Base-by-base conservation (phyloP, 164 flowering plant species). In the Chloranthus sessilifolius region DNA sequence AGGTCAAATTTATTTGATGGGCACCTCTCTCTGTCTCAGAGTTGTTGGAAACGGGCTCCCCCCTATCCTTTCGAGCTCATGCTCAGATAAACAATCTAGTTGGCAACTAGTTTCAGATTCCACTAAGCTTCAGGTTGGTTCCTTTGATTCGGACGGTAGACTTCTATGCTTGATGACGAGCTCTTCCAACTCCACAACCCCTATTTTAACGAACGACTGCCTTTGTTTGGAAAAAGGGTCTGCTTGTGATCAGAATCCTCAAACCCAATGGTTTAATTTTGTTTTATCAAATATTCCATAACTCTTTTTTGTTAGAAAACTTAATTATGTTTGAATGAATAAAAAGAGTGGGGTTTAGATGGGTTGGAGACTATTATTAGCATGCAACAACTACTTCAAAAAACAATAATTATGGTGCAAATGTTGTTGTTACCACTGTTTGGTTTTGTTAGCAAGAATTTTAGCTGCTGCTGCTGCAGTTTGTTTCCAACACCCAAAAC, bases 181-280 rank as follows among this genome's bases (percentile, higher is more conserved):
- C 33, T 19, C 43, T 52, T 35, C 55, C 23, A 56, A 56, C 23
- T 55, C 63, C 45, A n/a, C n/a, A n/a, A 16, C 63, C 9, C 25
- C 52, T 10, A 31, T 78, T 36, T 40, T 73, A 20, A 71, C 74
- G 0, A 68, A 30, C 43, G 59, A 51, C 53, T 77, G 79, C 38
- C 42, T 69, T 28, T 77, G 76, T 34, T 36, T 60, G 2, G 65
- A 69, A n/a, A n/a, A n/a, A 38, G 63, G 53, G 44, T 38, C 60
- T 1, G 14, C 1, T 7, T 73, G 78, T 62, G 8, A 17, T 9
- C 49, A 50, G 3, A 62, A 73, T 59, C 76, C 83, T 1, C 58
- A 69, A 38, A 65, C 38, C 3, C 78, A 78, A 55, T 78, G 83
- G 83, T 78, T 78, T 60, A 64, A 60, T 43, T 55, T 78, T 37